phyloP scores from a whole-genome alignment of 139 green algal species.

The Gonium pectorale region DNA sequence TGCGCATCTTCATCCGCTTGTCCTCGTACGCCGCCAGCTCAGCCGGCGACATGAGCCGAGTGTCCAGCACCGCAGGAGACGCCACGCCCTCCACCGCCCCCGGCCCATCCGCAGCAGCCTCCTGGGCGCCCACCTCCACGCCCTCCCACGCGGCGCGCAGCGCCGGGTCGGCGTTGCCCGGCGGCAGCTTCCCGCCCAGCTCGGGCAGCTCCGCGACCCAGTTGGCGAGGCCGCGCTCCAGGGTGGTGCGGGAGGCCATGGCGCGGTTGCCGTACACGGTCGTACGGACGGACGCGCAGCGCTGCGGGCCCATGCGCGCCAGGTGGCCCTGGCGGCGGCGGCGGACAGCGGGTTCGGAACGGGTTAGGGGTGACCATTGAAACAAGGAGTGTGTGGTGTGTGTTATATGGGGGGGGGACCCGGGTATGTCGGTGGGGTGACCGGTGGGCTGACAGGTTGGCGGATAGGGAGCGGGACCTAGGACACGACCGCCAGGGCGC shows the following conservation, averaged over 20 bases:
- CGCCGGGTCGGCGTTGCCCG: constrained; percentile 73
- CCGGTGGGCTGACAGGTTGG: no score
- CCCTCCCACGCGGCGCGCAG: constrained; percentile 32
- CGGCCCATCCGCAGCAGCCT: neutral
- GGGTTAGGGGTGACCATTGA: neutral
- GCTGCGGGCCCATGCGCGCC: constrained; percentile 63
- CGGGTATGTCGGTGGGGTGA: no score
- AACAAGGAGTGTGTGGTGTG: no score
- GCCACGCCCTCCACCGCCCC: constrained; percentile 8
- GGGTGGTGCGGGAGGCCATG: constrained; percentile 73
- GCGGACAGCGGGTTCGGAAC: neutral
- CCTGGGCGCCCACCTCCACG: neutral
- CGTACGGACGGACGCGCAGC: constrained; percentile 66
- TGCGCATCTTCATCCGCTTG: constrained; percentile 82
- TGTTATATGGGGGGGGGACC: no score
- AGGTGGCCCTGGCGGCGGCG: constrained; percentile 56
- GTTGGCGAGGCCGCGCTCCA: constrained; percentile 66
- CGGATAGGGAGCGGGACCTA: no score
- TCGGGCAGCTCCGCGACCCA: constrained; percentile 60
- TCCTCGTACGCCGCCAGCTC: constrained; percentile 87
- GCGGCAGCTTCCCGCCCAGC: constrained; percentile 72
- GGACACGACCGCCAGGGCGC: no score
- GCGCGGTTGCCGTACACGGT: constrained; percentile 88
- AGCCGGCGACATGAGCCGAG: constrained; percentile 54
- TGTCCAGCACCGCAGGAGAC: neutral